Evolutionary conservation across 176 grass and related monocot species (phyloP).

Genomic region (Eremochloa ophiuroides): DNA sequence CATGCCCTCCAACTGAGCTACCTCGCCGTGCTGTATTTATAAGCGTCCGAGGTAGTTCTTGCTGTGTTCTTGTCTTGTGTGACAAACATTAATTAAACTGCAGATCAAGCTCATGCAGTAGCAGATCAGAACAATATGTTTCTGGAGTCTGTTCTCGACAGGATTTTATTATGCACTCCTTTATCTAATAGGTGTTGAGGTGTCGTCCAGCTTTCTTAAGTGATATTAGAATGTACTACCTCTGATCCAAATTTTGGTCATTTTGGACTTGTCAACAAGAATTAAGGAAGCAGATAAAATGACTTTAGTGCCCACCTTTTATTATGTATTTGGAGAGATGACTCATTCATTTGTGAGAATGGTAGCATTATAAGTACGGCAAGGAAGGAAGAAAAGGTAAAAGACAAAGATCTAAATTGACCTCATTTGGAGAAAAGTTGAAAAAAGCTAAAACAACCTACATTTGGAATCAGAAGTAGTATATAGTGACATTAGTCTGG

Average conservation of each 20-base stretch:
- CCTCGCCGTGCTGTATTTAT: constrained; percentile 71
- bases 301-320: not conserved
- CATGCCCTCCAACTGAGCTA: constrained; percentile 68
- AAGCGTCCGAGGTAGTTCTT: constrained; percentile 65
- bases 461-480: not conserved
- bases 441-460: not conserved
- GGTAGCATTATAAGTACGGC: not conserved
- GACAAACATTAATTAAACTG: constrained; percentile 17
- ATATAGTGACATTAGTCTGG: constrained; percentile 5
- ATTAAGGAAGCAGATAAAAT: not conserved
- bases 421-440: not conserved
- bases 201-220: not conserved
- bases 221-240: not conserved
- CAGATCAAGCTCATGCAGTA: not conserved
- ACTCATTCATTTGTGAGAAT: not conserved
- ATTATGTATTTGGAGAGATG: not conserved
- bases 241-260: not conserved
- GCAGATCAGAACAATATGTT: not conserved
- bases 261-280: not conserved
- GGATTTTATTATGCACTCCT: not conserved
- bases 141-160: not conserved
- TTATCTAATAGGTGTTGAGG: constrained; percentile 14
- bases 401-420: not conserved
- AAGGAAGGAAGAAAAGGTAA: not conserved
- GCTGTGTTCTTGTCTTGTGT: not conserved